Evolutionary conservation across 805 yeast genomes (phyloP).

Genomic region (Barnettozyma populi): DNA sequence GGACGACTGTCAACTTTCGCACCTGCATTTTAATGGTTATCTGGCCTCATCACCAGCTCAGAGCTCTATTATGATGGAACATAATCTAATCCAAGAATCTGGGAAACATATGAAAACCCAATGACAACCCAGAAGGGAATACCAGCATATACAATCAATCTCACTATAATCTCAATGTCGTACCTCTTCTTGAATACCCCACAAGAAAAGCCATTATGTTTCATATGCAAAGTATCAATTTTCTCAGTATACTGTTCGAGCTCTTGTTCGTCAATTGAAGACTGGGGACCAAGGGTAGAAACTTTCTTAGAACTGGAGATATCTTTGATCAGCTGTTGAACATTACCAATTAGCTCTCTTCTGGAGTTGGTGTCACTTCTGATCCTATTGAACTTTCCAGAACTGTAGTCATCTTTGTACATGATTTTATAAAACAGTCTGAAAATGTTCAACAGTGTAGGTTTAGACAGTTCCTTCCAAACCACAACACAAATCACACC

Average conservation of each 20-base stretch:
- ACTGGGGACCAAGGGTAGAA: slow-evolving; percentile 23
- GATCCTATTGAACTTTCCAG: slow-evolving; percentile 20
- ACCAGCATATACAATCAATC: slow-evolving; percentile 79
- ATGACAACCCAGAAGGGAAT: slow-evolving; percentile 51
- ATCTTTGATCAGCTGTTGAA: slow-evolving; percentile 14
- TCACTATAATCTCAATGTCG: slow-evolving; percentile 71
- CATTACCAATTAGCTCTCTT: slow-evolving; percentile 22
- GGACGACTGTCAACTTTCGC: no score
- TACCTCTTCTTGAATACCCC: slow-evolving; percentile 57
- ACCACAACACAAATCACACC: slow-evolving; percentile 59
- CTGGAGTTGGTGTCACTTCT: slow-evolving; percentile 20
- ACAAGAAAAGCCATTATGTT: slow-evolving; percentile 25
- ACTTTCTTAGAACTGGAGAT: slow-evolving; percentile 11
- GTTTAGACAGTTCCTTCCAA: slow-evolving; percentile 76
- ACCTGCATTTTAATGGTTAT: no score
- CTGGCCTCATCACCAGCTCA: not conserved
- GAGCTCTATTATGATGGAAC: slow-evolving; percentile 2
- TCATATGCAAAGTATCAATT: slow-evolving; percentile 20
- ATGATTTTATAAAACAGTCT: slow-evolving; percentile 48
- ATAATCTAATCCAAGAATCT: slow-evolving; percentile 12
- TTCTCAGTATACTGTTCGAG: slow-evolving; percentile 22
- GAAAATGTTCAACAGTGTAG: slow-evolving; percentile 49
- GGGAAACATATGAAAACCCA: slow-evolving; percentile 25
- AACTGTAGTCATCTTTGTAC: slow-evolving; percentile 13
- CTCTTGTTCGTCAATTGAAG: slow-evolving; percentile 22